Percentiles rank a stretch among this genome's conserved stretches.
Evolutionary conservation across 1,139 yeast genomes (phyloP).

Genomic region (Petasospora rhodanensis): DNA sequence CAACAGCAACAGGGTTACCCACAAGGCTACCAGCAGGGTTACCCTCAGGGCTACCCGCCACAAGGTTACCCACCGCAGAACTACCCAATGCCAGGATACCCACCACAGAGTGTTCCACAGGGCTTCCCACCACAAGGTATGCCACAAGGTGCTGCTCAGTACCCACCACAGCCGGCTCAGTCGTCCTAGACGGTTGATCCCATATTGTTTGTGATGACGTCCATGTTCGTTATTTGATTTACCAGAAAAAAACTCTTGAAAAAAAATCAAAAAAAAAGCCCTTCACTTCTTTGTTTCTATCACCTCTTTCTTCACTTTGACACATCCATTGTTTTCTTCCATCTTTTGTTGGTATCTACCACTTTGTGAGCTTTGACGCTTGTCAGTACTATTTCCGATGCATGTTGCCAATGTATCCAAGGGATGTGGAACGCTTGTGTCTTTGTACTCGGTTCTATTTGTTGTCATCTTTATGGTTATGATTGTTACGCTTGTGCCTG

Average conservation of each 20-base stretch:
- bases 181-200: no score
- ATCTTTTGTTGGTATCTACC: not conserved
- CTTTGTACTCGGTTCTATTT: no score
- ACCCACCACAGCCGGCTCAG: no score
- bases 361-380: not conserved
- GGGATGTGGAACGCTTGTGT: slow-evolving; percentile 4
- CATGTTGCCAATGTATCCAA: slow-evolving; percentile 18
- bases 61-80: slow-evolving; percentile 14
- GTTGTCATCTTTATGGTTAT: slow-evolving; percentile 5
- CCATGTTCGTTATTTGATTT: not conserved
- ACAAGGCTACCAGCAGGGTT: slow-evolving; percentile 6
- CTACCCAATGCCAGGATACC: not conserved
- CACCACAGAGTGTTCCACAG: not conserved
- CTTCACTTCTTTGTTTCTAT: not conserved
- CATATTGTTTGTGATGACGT: no score
- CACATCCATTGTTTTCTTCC: not conserved
- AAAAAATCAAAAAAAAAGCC: slow-evolving; percentile 7
- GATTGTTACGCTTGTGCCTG: slow-evolving; percentile 10
- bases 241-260: slow-evolving; percentile 2
- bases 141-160: no score
- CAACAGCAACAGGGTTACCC: slow-evolving; percentile 12
- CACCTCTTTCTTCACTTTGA: not conserved
- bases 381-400: slow-evolving; percentile 8
- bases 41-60: slow-evolving; percentile 20
- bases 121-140: slow-evolving; percentile 4